Evolutionary conservation across 2,329 filamentous ascomycete genomes (phyloP).

Genomic region (Ophiocordyceps camponoti-leonardi): DNA sequence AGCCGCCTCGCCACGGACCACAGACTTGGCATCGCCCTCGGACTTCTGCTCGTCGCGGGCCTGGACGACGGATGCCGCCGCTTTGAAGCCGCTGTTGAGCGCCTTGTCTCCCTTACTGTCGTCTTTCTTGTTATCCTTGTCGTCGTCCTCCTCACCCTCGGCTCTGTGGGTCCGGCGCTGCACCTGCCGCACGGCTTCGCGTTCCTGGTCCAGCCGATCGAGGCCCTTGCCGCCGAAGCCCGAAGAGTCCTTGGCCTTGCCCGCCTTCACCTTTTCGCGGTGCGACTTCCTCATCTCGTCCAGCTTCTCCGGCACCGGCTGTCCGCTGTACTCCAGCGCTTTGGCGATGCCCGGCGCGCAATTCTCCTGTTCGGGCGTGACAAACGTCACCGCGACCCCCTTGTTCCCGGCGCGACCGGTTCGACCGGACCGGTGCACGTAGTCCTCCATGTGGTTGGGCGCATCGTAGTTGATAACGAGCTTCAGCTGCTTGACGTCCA

Average conservation of each 20-base stretch:
- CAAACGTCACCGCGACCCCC: slow-evolving; percentile 85
- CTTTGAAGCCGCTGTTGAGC: slow-evolving; percentile 44
- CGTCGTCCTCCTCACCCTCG: slow-evolving; percentile 69
- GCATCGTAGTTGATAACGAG: slow-evolving; percentile 92
- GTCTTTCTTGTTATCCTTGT: slow-evolving; percentile 65
- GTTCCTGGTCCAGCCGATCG: slow-evolving; percentile 78
- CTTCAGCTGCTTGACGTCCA: slow-evolving; percentile 93
- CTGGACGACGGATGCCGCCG: slow-evolving; percentile 40
- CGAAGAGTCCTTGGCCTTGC: slow-evolving; percentile 74
- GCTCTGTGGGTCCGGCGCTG: slow-evolving; percentile 84
- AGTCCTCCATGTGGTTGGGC: slow-evolving; percentile 89
- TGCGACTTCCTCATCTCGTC: slow-evolving; percentile 54
- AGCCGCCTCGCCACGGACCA: slow-evolving; percentile 28
- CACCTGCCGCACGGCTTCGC: slow-evolving; percentile 69
- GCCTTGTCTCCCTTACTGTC: slow-evolving; percentile 56
- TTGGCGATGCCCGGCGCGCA: slow-evolving; percentile 80
- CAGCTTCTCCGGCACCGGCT: slow-evolving; percentile 57
- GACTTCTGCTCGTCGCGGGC: slow-evolving; percentile 32
- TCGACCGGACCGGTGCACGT: slow-evolving; percentile 84
- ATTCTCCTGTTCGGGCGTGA: slow-evolving; percentile 82
- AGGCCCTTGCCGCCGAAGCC: slow-evolving; percentile 93
- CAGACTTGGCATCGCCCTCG: slow-evolving; percentile 20
- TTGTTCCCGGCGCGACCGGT: slow-evolving; percentile 90
- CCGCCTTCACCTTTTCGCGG: slow-evolving; percentile 78
- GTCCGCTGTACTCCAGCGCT: slow-evolving; percentile 80